These are phyloP conservation scores for Zarea fungicola DNA, from an alignment of 2,329 filamentous ascomycete genomes.

Conservation along the genomic window DNA sequence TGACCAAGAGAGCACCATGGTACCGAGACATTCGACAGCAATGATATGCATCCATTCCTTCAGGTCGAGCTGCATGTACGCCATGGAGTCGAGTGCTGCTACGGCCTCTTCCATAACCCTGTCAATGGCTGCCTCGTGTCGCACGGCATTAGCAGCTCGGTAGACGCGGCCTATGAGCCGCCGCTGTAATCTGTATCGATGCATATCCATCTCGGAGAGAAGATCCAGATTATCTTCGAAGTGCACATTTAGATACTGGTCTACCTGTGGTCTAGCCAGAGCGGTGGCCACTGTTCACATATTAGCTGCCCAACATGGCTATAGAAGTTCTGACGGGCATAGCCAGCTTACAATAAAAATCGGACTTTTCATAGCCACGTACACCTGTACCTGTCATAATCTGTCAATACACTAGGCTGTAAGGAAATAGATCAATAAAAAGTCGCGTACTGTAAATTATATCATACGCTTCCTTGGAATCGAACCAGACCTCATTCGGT, in stretches of 20 bases:
- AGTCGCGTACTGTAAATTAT: conserved; percentile 40
- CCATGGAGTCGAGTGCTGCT: conserved; percentile 29
- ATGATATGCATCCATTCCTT: conserved; percentile 55
- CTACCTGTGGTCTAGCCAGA: conserved; percentile 37
- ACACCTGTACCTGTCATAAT: conserved; percentile 32
- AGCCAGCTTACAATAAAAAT: conserved; percentile 43
- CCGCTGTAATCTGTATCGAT: conserved; percentile 44
- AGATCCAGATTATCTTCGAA: conserved; percentile 45
- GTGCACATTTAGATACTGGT: conserved; percentile 30
- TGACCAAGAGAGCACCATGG: conserved; percentile 47
- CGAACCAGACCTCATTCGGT: conserved; percentile 50
- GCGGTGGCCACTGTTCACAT: conserved; percentile 38
- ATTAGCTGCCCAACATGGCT: background rate
- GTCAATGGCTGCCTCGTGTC: conserved; percentile 38
- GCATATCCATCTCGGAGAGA: conserved; percentile 42
- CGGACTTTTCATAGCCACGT: conserved; percentile 45
- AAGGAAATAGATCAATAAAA: background rate
- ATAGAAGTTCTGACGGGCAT: too few species aligned
- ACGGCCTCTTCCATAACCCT: conserved; percentile 32
- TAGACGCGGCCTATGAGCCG: conserved; percentile 46
- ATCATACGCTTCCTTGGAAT: conserved; percentile 42
- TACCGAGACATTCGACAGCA: conserved; percentile 46
- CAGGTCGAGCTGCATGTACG: conserved; percentile 39
- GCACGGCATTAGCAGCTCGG: conserved; percentile 35
- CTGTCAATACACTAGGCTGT: background rate